Percentiles rank a stretch among this genome's conserved stretches.
These are phyloP conservation scores for Gloeophyllum trabeum DNA, from an alignment of 768 basidiomycete species.

Conservation along the genomic window DNA sequence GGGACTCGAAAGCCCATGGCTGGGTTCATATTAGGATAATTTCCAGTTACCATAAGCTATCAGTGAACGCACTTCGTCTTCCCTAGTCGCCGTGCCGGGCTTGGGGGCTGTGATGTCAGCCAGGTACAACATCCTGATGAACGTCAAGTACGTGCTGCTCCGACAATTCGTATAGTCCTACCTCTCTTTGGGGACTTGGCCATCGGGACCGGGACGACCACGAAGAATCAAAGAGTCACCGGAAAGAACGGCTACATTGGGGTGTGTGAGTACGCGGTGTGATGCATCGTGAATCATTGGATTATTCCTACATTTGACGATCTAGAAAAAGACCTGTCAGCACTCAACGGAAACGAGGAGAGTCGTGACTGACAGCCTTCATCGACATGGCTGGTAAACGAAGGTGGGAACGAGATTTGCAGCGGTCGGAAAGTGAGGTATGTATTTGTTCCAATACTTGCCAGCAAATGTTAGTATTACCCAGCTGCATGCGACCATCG, in stretches of 20 bases:
- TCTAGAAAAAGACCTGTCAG: conserved; percentile 13
- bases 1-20: conserved; percentile 88
- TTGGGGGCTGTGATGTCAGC: conserved; percentile 81
- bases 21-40: conserved; percentile 18
- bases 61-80: conserved; percentile 66
- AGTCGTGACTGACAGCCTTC: conserved; percentile 52
- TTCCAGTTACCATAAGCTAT: neutral
- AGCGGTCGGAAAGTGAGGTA: too few species aligned
- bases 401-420: too few species aligned
- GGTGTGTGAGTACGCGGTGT: conserved; percentile 4
- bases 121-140: conserved; percentile 73
- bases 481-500: too few species aligned
- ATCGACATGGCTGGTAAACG: conserved; percentile 63
- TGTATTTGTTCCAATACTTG: too few species aligned
- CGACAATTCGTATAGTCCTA: conserved; percentile 18
- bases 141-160: conserved; percentile 3
- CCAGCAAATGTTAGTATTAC: too few species aligned
- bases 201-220: conserved; percentile 64
- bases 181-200: conserved; percentile 88
- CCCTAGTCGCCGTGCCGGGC: conserved; percentile 69
- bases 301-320: conserved; percentile 22
- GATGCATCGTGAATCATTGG: neutral
- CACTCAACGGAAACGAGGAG: neutral
- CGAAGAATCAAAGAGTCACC: conserved; percentile 85
- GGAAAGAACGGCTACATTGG: conserved; percentile 66